Evolutionary conservation across 768 basidiomycete species (phyloP).

Genomic region (Mycena capillaripes): DNA sequence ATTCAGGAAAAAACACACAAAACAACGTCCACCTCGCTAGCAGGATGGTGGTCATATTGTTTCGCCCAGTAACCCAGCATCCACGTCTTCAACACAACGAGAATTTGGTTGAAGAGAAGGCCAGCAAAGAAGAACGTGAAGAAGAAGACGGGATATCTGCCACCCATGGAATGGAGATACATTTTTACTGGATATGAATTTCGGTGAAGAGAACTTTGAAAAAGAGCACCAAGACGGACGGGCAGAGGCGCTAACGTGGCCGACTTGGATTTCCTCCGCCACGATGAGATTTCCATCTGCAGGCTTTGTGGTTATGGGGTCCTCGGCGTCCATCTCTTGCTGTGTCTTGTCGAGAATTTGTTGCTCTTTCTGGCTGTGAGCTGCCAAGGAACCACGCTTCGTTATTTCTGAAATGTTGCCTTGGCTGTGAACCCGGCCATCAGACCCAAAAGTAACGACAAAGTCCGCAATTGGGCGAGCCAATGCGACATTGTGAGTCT

Average conservation of each 20-base stretch:
- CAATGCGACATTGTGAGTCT: conserved; percentile 66
- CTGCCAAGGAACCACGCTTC: conserved; percentile 51
- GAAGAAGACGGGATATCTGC: conserved; percentile 37
- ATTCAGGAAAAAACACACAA: conserved; percentile 6
- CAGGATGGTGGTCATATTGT: conserved; percentile 28
- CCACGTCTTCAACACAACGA: conserved; percentile 35
- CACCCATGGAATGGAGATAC: conserved; percentile 36
- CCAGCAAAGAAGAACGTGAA: conserved; percentile 34
- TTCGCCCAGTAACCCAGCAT: conserved; percentile 41
- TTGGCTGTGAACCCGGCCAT: conserved; percentile 59
- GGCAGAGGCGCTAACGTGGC: conserved; percentile 64
- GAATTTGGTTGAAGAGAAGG: conserved; percentile 26
- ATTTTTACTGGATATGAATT: conserved; percentile 48
- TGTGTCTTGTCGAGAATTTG: conserved; percentile 36
- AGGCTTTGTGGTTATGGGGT: conserved; percentile 33
- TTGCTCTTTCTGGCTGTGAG: conserved; percentile 52
- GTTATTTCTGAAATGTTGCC: conserved; percentile 59
- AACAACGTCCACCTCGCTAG: conserved; percentile 26
- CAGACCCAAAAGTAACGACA: conserved; percentile 57
- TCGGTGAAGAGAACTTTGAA: background rate
- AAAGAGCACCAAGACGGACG: background rate
- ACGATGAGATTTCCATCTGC: conserved; percentile 70
- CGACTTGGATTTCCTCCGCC: conserved; percentile 72
- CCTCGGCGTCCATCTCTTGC: conserved; percentile 39
- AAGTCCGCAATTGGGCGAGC: conserved; percentile 57